Evolutionary conservation across 2,329 filamentous ascomycete genomes (phyloP).

Genomic region (Colletotrichum liaoningense): DNA sequence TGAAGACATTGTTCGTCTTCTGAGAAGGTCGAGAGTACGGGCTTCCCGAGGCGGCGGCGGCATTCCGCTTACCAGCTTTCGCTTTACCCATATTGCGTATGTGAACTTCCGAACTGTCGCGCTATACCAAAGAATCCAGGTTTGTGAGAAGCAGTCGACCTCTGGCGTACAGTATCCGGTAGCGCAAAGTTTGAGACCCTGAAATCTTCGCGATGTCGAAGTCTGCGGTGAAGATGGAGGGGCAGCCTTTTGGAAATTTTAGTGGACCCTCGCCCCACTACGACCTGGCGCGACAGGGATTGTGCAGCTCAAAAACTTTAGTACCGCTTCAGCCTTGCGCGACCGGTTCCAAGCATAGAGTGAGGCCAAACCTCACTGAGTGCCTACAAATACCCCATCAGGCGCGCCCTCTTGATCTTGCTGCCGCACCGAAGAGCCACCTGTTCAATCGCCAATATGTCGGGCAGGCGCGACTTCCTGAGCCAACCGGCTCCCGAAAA

Average conservation of each 20-base stretch:
- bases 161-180: neutral
- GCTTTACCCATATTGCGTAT: constrained; percentile 62
- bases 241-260: constrained; percentile 37
- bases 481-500: constrained; percentile 87
- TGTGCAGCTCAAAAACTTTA: constrained; percentile 31
- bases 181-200: neutral
- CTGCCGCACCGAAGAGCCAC: neutral
- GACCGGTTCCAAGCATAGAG: constrained; percentile 1
- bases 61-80: constrained; percentile 63
- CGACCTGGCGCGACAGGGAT: constrained; percentile 27
- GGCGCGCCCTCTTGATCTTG: neutral
- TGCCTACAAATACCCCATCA: neutral
- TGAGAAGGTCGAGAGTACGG: constrained; percentile 35
- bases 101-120: neutral
- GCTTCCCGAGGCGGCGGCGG: constrained; percentile 49
- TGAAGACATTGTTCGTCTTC: constrained; percentile 85
- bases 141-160: neutral
- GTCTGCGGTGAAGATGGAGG: constrained; percentile 36
- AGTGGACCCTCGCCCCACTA: constrained; percentile 30
- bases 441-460: constrained; percentile 52
- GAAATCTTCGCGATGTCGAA: constrained; percentile 25
- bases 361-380: neutral
- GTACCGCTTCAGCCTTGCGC: constrained; percentile 37
- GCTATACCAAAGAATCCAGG: too few relatives aligned
- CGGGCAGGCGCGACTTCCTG: constrained; percentile 83